Evolutionary conservation across 345 rosid species (phyloP), one percentile per base, ranked within the genome.

Genomic region (Geranium brycei): DNA sequence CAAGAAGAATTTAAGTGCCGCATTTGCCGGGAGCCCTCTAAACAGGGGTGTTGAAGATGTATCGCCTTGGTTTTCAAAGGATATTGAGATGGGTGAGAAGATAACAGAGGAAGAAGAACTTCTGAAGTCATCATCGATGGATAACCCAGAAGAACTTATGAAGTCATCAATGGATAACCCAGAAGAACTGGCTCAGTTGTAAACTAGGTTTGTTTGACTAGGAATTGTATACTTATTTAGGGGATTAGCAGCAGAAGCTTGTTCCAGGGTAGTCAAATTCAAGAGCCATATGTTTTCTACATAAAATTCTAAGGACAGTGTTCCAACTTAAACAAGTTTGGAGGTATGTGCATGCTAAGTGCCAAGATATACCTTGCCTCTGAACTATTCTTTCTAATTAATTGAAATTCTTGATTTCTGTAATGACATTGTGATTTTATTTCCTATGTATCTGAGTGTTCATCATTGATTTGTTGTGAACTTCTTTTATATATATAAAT

Each of bases 111-210:
- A 71, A 41, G 80, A 69, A 73, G 64, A 61, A 72, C 77, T 79
- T 68, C 71, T 23, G 28, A 23, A 23, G 28, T 23, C 28, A 23
- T 23, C 28, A 23, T n/a, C n/a, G n/a, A 70, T 68, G 51, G 78
- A 80, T 59, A 78, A 65, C 70, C 64, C 41, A 35, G 41, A 35
- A 35, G 10, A 35, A 35, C 41, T 35, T 35, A 0, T 67, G 65
- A 80, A 80, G 71, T 78, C 71, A 62, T 81, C 84, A 13, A 70
- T 68, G 56, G 78, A 80, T 59, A 78, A 65, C 70, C 64, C 74
- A 16, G 72, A 64, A 58, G 80, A 80, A 70, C 59, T 72, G 68
- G 69, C 79, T 70, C 73, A 80, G 82, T 74, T 86, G 91, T 86
- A 83, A 81, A 74, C 38, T 75, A 82, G 77, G 76, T 72, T 74